phyloP scores from a whole-genome alignment of 257 asterid species.

The Capsicum rhomboideum region DNA sequence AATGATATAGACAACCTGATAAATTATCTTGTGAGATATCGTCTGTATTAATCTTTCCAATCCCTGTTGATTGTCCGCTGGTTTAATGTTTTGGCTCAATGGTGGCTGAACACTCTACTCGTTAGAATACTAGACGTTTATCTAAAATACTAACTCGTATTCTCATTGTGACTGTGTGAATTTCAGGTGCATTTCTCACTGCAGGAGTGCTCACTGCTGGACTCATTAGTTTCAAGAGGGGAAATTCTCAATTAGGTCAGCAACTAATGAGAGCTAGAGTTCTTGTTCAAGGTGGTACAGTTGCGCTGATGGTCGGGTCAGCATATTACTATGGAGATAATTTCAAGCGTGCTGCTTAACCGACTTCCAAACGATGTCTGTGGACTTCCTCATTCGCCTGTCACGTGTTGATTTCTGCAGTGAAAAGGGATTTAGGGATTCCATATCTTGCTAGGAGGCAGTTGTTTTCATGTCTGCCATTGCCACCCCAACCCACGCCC shows the following conservation, averaged over 20 bases:
- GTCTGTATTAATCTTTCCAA: neutral
- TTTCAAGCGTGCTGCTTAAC: constrained; percentile 11
- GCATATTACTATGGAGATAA: constrained; percentile 84
- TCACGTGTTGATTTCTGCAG: neutral
- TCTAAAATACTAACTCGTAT: neutral
- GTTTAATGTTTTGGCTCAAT: neutral
- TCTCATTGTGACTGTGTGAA: neutral
- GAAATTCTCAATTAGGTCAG: constrained; percentile 82
- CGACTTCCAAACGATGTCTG: neutral
- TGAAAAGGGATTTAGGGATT: neutral
- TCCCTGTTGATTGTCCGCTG: neutral
- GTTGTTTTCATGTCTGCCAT: neutral
- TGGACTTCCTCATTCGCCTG: neutral
- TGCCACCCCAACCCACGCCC: neutral
- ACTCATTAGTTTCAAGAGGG: constrained; percentile 72
- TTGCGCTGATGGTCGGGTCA: constrained; percentile 91
- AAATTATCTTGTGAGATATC: neutral
- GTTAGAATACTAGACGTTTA: neutral
- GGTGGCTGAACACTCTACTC: neutral
- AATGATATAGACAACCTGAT: too few species aligned
- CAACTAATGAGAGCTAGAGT: constrained; percentile 97
- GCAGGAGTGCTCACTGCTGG: constrained; percentile 97
- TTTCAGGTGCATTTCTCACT: constrained; percentile 81
- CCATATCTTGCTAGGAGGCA: neutral
- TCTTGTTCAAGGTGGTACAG: constrained; percentile 96